Conservation (phyloP, 2,329 filamentous ascomycete species). For the Aspergillus udagawae region DNA sequence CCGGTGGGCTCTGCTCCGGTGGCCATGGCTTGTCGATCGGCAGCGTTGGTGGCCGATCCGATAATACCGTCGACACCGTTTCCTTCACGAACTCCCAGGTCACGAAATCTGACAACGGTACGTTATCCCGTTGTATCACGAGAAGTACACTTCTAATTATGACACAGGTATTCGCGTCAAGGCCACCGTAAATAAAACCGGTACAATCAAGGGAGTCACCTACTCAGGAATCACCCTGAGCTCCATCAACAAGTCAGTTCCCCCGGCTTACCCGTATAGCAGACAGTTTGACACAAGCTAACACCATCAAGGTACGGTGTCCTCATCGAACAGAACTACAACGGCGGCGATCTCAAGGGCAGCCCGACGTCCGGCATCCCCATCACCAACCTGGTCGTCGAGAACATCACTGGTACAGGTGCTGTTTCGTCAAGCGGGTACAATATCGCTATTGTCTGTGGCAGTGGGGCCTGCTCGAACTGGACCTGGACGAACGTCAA, state of each 20-base stretch:
- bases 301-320: conserved; percentile 44
- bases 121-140: not conserved
- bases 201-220: conserved; percentile 49
- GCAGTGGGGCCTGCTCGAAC: conserved; percentile 44
- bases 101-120: conserved; percentile 36
- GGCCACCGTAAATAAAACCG: conserved; percentile 50
- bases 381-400: conserved; percentile 38
- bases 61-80: conserved; percentile 53
- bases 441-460: conserved; percentile 53
- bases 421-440: conserved; percentile 29
- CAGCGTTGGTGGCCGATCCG: conserved; percentile 42
- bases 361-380: conserved; percentile 20
- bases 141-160: not conserved
- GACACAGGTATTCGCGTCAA: conserved; percentile 35
- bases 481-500: conserved; percentile 48
- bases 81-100: conserved; percentile 49
- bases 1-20: conserved; percentile 40
- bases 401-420: conserved; percentile 31
- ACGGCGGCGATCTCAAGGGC: conserved; percentile 38
- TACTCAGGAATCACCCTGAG: conserved; percentile 52
- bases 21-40: conserved; percentile 33
- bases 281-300: not conserved
- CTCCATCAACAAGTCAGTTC: conserved; percentile 40
- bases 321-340: conserved; percentile 51
- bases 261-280: not conserved